These are phyloP conservation scores for Carex cristatella DNA, from an alignment of 176 grass and related monocot genomes.

Conservation along the genomic window DNA sequence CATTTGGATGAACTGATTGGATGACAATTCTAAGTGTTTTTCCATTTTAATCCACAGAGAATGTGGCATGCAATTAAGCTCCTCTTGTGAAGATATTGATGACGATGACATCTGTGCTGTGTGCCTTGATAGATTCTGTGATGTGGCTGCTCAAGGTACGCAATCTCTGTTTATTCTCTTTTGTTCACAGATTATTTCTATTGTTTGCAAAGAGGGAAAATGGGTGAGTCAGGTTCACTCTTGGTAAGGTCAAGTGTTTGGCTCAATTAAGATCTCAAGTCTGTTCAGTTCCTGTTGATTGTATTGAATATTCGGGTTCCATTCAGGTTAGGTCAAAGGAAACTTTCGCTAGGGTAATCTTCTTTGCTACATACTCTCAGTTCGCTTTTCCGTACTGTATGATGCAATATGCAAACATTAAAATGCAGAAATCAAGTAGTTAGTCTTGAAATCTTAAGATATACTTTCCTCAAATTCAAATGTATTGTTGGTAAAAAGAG, in stretches of 20 bases:
- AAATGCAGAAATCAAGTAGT: neutral
- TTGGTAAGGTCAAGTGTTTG: neutral
- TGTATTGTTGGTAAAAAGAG: neutral
- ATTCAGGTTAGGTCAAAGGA: neutral
- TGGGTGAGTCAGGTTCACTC: neutral
- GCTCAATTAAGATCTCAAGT: neutral
- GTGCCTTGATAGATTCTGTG: conserved; percentile 73
- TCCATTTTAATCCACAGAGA: conserved; percentile 32
- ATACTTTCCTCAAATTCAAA: neutral
- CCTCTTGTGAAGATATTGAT: conserved; percentile 14
- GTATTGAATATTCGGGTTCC: neutral
- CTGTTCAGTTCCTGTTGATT: neutral
- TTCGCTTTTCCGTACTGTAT: neutral
- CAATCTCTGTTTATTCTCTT: neutral
- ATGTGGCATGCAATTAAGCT: conserved; percentile 25
- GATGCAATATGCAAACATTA: neutral
- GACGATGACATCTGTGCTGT: conserved; percentile 51
- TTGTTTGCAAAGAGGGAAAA: neutral
- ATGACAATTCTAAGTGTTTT: neutral
- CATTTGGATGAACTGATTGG: neutral
- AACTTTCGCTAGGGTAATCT: neutral
- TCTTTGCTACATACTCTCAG: neutral
- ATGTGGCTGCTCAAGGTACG: conserved; percentile 64
- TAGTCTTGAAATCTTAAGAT: neutral
- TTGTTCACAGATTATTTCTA: neutral